Conservation (phyloP, 805 yeast species). For the Candida insectalens region DNA sequence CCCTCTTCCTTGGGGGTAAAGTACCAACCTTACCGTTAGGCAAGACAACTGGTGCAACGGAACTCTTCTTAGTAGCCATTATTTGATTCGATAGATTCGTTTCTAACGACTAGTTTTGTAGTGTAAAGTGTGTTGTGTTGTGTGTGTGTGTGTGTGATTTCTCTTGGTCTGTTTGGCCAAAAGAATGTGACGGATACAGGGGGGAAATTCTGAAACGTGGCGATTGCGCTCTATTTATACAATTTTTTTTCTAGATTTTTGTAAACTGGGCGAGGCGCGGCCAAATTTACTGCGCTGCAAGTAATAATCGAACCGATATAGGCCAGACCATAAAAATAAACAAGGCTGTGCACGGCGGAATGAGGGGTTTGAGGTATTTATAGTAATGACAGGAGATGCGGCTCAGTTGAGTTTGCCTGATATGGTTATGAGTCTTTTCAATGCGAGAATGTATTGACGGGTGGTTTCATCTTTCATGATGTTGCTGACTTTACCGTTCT, state of each 20-base stretch:
- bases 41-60: conserved; percentile 5
- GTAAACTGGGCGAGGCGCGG: too few relatives aligned
- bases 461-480: conserved; percentile 74
- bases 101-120: neutral
- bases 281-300: too few relatives aligned
- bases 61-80: neutral
- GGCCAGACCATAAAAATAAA: too few relatives aligned
- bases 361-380: too few relatives aligned
- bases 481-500: conserved; percentile 40
- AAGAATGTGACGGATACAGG: neutral
- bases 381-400: too few relatives aligned
- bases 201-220: neutral
- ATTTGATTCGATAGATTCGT: neutral
- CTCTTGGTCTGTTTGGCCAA: too few relatives aligned
- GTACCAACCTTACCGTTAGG: conserved; percentile 9
- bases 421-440: conserved; percentile 62
- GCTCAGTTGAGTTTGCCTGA: too few relatives aligned
- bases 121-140: neutral
- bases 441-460: conserved; percentile 64
- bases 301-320: too few relatives aligned
- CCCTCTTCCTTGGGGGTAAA: conserved; percentile 92
- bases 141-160: neutral
- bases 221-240: too few relatives aligned
- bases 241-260: too few relatives aligned
- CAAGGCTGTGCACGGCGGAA: too few relatives aligned